These are phyloP conservation scores for Acanthamoeba castellanii DNA, from an alignment of 208 protist genomes.

Conservation along the genomic window DNA sequence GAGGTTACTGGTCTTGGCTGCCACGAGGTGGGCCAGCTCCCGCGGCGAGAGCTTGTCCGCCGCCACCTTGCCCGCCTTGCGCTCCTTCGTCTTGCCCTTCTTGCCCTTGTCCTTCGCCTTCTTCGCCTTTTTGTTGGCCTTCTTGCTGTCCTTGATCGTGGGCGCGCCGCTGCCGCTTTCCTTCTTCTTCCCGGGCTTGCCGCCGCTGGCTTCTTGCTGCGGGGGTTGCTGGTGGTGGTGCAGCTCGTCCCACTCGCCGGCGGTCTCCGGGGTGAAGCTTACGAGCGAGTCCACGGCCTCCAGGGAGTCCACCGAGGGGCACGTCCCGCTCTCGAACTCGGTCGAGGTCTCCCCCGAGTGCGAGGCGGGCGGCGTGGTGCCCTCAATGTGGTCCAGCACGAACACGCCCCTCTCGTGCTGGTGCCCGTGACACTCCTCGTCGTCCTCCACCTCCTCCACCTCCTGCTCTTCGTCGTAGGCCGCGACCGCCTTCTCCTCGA, in stretches of 20 bases:
- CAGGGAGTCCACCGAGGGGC: neutral
- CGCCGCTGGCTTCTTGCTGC: neutral
- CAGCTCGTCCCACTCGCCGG: neutral
- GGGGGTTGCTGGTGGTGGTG: neutral
- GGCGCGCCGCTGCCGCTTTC: neutral
- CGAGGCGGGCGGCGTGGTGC: neutral
- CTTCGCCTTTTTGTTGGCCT: conserved; percentile 12
- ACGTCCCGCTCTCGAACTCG: neutral
- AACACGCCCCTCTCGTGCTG: neutral
- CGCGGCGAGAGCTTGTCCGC: neutral
- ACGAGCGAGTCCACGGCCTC: too few relatives aligned
- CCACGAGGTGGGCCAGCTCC: neutral
- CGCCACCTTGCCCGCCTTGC: neutral
- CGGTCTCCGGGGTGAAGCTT: neutral
- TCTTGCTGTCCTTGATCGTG: neutral
- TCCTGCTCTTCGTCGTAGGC: neutral
- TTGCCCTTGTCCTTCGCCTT: neutral
- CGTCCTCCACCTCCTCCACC: neutral
- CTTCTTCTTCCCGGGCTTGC: neutral
- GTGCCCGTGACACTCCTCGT: neutral
- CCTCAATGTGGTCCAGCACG: neutral
- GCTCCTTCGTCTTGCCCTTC: conserved; percentile 34
- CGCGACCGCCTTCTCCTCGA: neutral
- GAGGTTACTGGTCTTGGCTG: too few relatives aligned
- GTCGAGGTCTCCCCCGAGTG: neutral